Conservation (phyloP, 306 rosid species). For the Cyamopsis tetragonoloba region DNA sequence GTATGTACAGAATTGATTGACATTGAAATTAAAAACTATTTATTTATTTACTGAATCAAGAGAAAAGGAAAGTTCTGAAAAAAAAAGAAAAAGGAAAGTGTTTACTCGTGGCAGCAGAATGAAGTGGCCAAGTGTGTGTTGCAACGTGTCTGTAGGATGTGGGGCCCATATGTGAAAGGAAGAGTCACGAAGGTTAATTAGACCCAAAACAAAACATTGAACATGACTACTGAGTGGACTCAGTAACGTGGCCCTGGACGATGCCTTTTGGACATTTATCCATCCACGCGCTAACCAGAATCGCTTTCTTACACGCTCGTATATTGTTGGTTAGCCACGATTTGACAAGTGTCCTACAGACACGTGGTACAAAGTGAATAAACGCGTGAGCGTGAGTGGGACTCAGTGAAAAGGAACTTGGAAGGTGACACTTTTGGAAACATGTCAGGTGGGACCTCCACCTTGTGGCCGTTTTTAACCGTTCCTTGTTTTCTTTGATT, state of each 20-base stretch:
- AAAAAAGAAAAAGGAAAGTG: neutral
- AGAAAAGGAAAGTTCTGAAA: too few relatives aligned
- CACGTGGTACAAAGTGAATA: conserved; percentile 17
- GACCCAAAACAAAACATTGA: neutral
- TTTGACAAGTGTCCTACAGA: neutral
- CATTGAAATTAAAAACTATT: neutral
- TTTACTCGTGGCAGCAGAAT: neutral
- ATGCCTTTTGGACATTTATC: neutral
- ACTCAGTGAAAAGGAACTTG: conserved; percentile 16
- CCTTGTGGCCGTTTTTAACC: neutral
- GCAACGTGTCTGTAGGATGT: neutral
- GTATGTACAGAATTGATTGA: neutral
- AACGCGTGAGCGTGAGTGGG: neutral
- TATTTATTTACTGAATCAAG: too few relatives aligned
- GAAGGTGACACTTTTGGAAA: neutral
- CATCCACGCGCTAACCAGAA: neutral
- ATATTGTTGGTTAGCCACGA: neutral
- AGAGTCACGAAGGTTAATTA: neutral
- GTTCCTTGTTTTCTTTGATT: neutral
- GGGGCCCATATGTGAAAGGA: conserved; percentile 9
- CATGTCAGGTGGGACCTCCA: neutral
- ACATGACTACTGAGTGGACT: neutral
- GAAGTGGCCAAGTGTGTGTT: neutral
- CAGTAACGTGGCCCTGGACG: neutral
- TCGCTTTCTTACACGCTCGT: neutral